A percentile compares a stretch with the other conserved stretches of the same genome.
Evolutionary conservation across 495 filamentous ascomycete species (phyloP).

Genomic region (Aspergillus avenaceus): DNA sequence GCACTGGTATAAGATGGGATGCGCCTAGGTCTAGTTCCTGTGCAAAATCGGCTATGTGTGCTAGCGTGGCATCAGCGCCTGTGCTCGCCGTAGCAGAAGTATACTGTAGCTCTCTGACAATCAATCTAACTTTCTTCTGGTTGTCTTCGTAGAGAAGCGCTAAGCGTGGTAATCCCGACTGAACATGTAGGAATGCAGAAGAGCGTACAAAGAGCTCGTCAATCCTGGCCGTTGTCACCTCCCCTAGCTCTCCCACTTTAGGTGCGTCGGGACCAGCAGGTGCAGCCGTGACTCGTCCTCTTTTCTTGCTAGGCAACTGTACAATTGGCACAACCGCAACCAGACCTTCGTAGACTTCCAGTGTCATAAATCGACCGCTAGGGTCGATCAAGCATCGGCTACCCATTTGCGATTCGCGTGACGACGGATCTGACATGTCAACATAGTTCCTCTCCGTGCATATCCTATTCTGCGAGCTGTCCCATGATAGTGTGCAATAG

Average conservation of each 20-base stretch:
- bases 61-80: constrained; percentile 48
- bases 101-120: constrained; percentile 53
- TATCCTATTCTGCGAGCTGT: constrained; percentile 54
- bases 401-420: constrained; percentile 70
- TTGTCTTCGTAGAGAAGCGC: constrained; percentile 81
- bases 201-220: constrained; percentile 84
- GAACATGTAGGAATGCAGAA: constrained; percentile 74
- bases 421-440: constrained; percentile 73
- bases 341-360: constrained; percentile 87
- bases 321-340: constrained; percentile 71
- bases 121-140: constrained; percentile 57
- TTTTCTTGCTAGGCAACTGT: constrained; percentile 57
- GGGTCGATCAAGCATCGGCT: constrained; percentile 82
- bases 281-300: constrained; percentile 20
- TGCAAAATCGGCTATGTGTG: constrained; percentile 42
- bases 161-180: constrained; percentile 65
- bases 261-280: constrained; percentile 28
- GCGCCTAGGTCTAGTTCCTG: constrained; percentile 70
- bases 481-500: constrained; percentile 89
- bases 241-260: constrained; percentile 56
- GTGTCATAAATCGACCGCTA: constrained; percentile 70
- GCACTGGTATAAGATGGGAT: constrained; percentile 79
- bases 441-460: constrained; percentile 66
- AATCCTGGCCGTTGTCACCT: constrained; percentile 68
- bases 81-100: constrained; percentile 40